phyloP scores from a whole-genome alignment of 208 protist genomes.

The Trypanosoma boissoni region DNA sequence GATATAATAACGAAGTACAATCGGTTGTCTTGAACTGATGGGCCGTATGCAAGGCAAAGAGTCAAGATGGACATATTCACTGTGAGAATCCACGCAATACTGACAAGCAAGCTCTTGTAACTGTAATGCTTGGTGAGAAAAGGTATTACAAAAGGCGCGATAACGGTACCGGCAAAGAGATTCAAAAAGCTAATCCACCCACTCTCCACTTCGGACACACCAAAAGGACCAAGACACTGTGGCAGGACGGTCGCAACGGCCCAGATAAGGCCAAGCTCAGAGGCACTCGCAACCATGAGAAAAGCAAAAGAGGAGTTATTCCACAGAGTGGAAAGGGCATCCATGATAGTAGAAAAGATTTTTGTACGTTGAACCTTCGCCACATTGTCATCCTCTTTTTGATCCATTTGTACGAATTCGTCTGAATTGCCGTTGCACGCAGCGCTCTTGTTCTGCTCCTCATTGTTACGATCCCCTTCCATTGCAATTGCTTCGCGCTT shows the following conservation, averaged over 20 bases:
- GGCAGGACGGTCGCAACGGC: slow-evolving; percentile 68
- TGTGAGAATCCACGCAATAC: slow-evolving; percentile 34
- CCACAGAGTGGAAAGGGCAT: slow-evolving; percentile 47
- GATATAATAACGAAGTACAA: slow-evolving; percentile 39
- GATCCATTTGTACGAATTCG: too few relatives aligned
- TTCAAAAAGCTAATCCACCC: slow-evolving; percentile 77
- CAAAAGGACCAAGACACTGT: slow-evolving; percentile 65
- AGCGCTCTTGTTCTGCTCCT: too few relatives aligned
- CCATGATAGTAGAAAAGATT: slow-evolving; percentile 63
- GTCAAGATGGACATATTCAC: slow-evolving; percentile 42
- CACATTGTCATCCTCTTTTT: too few relatives aligned
- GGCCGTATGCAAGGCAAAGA: slow-evolving; percentile 59
- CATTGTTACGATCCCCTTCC: too few relatives aligned
- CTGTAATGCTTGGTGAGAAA: slow-evolving; percentile 38
- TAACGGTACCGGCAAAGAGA: slow-evolving; percentile 54
- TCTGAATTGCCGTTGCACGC: too few relatives aligned
- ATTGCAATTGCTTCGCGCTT: background rate
- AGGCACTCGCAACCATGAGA: slow-evolving; percentile 49
- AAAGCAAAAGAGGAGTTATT: slow-evolving; percentile 55
- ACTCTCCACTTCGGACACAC: slow-evolving; percentile 47
- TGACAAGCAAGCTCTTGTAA: slow-evolving; percentile 58
- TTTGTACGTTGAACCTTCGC: slow-evolving; percentile 50
- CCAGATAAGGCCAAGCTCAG: slow-evolving; percentile 76
- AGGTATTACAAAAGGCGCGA: slow-evolving; percentile 68
- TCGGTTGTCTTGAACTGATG: slow-evolving; percentile 32